These are phyloP conservation scores for Aspergillus egyptiacus DNA, from an alignment of 495 filamentous ascomycete genomes.

Conservation along the genomic window DNA sequence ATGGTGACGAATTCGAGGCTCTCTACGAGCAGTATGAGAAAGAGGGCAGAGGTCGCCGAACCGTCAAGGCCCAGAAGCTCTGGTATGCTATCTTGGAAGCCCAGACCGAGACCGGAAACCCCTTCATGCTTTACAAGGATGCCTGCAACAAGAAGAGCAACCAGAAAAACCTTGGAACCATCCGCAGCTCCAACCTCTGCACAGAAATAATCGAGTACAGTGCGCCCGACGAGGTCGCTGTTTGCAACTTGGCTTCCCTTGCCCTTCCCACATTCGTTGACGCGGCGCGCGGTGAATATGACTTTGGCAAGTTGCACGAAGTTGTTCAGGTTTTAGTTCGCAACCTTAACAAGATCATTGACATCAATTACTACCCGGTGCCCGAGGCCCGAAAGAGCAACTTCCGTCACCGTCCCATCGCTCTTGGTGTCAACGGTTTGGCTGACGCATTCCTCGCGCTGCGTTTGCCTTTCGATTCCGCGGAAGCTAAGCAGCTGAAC, in stretches of 20 bases:
- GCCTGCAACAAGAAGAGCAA: constrained; percentile 98
- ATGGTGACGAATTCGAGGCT: constrained; percentile 93
- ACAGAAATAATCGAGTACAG: constrained; percentile 98
- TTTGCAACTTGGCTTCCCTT: constrained; percentile 95
- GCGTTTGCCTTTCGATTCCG: constrained; percentile 92
- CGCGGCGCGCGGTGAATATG: constrained; percentile 69
- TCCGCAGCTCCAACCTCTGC: constrained; percentile 96
- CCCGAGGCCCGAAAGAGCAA: constrained; percentile 90
- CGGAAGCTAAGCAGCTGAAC: constrained; percentile 88
- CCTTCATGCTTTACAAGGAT: constrained; percentile 99
- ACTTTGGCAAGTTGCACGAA: constrained; percentile 93
- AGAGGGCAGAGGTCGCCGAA: constrained; percentile 82
- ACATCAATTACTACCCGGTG: constrained; percentile 95
- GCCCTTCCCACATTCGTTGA: constrained; percentile 88
- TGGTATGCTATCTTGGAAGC: constrained; percentile 98
- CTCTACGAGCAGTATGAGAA: constrained; percentile 92
- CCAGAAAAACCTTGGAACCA: constrained; percentile 98
- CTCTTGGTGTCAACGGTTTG: constrained; percentile 94
- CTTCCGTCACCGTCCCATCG: constrained; percentile 90
- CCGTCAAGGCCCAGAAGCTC: constrained; percentile 94
- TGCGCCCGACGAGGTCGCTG: constrained; percentile 94
- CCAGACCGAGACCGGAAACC: constrained; percentile 97
- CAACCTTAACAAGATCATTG: constrained; percentile 97
- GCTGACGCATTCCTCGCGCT: constrained; percentile 98
- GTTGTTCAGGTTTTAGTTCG: constrained; percentile 82